A percentile compares a stretch with the other conserved stretches of the same genome.
These are phyloP conservation scores for Gossypium longicalyx DNA, from an alignment of 345 rosid genomes.

Conservation along the genomic window DNA sequence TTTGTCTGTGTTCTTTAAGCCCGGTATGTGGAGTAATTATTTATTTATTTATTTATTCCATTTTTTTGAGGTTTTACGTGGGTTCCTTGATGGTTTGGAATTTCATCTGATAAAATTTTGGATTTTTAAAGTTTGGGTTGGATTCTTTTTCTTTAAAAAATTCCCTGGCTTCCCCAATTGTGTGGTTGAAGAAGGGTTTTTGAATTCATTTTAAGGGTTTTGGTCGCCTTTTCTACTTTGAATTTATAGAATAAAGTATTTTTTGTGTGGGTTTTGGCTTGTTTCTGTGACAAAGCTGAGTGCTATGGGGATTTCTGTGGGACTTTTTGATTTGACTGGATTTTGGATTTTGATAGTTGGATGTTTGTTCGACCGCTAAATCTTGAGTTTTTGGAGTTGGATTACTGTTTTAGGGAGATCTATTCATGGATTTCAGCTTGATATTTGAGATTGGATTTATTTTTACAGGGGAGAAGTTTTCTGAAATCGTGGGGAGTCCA, in stretches of 20 bases:
- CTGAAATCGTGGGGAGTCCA: constrained; percentile 20
- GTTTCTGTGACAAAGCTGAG: background rate
- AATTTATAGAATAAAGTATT: background rate
- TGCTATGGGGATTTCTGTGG: background rate
- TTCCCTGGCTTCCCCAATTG: background rate
- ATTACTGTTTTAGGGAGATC: constrained; percentile 12
- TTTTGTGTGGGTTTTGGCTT: background rate
- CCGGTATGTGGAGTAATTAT: constrained; percentile 39
- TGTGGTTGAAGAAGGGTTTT: background rate
- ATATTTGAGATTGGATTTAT: background rate
- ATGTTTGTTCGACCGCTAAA: background rate
- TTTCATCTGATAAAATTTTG: background rate
- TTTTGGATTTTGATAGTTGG: background rate
- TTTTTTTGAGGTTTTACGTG: background rate
- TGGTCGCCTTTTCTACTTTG: background rate
- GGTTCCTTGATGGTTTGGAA: background rate
- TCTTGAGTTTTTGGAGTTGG: background rate
- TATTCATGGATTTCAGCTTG: background rate
- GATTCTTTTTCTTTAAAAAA: background rate
- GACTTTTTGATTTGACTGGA: background rate
- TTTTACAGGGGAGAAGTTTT: constrained; percentile 6
- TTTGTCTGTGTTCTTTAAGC: constrained; percentile 79
- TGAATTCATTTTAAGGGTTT: background rate
- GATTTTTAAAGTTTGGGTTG: background rate
- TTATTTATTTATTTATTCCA: background rate